phyloP scores from a whole-genome alignment of 331 rosid species.

The Pyrus hybrid region DNA sequence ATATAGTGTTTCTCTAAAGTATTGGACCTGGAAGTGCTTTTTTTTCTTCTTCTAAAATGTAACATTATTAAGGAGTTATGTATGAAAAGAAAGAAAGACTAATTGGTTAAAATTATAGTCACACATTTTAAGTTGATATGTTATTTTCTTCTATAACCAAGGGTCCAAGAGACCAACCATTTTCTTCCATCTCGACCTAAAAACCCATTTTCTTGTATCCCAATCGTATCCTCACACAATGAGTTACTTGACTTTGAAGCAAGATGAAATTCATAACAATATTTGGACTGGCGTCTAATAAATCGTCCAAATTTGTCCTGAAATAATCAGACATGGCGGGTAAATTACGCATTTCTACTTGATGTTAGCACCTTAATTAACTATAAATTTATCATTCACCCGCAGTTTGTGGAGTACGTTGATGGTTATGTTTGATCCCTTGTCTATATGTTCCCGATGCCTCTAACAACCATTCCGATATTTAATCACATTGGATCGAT shows the following conservation, averaged over 20 bases:
- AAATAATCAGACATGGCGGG: constrained; percentile 7
- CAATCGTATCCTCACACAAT: too few species aligned
- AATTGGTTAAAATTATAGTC: neutral
- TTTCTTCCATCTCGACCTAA: neutral
- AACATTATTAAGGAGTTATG: too few species aligned
- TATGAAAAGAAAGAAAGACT: too few species aligned
- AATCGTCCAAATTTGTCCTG: neutral
- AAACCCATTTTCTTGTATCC: neutral
- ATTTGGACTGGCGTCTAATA: neutral
- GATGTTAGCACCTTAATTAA: too few species aligned
- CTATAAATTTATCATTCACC: too few species aligned
- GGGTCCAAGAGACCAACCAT: neutral
- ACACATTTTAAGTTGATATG: neutral
- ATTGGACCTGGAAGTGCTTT: too few species aligned
- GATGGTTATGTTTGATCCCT: constrained; percentile 16
- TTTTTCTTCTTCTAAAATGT: too few species aligned
- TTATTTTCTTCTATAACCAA: neutral
- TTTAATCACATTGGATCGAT: neutral
- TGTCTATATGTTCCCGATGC: constrained; percentile 17
- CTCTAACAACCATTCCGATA: constrained; percentile 8
- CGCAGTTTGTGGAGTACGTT: constrained; percentile 22
- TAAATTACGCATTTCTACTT: constrained; percentile 1
- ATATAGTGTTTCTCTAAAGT: too few species aligned
- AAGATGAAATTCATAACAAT: neutral
- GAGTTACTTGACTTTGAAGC: neutral